phyloP scores from a whole-genome alignment of 345 rosid genomes.

The Microcos paniculata region DNA sequence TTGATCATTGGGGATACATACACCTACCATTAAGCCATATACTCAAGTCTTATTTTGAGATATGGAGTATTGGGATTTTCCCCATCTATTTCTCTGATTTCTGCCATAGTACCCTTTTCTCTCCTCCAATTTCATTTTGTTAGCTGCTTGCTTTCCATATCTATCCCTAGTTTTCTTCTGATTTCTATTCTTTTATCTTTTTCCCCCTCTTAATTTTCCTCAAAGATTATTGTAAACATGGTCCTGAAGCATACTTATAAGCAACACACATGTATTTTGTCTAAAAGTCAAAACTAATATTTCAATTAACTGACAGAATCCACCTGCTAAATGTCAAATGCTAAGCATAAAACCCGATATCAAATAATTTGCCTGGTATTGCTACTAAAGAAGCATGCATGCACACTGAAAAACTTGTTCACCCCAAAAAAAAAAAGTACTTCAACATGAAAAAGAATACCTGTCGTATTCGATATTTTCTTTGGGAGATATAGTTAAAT shows the following conservation, averaged over 20 bases:
- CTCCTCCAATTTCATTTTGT: background rate
- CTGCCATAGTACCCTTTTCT: background rate
- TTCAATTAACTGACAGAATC: too few relatives aligned
- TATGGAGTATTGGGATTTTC: background rate
- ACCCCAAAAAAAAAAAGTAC: too few relatives aligned
- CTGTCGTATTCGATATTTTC: constrained; percentile 92
- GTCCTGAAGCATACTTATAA: background rate
- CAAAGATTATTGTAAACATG: background rate
- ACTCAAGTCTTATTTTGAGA: background rate
- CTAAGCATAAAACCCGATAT: background rate
- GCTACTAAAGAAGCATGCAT: background rate
- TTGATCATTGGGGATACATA: background rate
- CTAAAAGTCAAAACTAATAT: background rate
- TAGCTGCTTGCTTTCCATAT: background rate
- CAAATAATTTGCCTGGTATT: background rate
- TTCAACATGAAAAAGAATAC: constrained; percentile 24
- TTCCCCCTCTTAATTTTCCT: background rate
- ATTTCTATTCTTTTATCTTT: background rate
- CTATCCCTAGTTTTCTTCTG: background rate
- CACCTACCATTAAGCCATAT: background rate
- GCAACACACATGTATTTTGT: background rate
- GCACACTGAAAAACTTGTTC: too few relatives aligned
- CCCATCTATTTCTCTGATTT: background rate
- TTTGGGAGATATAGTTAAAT: constrained; percentile 52
- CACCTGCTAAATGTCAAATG: too few relatives aligned